phyloP scores from a whole-genome alignment of 257 asterid species.

The Gynochthodes officinalis region DNA sequence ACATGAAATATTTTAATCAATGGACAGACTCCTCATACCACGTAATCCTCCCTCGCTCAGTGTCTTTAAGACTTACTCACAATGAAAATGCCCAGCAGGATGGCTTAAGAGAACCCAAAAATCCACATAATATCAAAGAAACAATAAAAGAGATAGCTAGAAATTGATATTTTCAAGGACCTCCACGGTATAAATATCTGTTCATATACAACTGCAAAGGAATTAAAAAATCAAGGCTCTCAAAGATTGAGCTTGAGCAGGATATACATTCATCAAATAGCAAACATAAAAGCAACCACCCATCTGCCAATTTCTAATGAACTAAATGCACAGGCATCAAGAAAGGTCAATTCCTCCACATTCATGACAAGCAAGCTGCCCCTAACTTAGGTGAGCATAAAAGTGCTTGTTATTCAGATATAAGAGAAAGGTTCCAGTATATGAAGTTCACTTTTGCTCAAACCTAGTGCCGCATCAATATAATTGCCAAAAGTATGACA shows the following conservation, averaged over 20 bases:
- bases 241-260: not conserved
- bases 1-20: not conserved
- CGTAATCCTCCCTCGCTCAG: not conserved
- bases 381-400: not conserved
- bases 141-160: not conserved
- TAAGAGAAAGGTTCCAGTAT: conserved; percentile 2
- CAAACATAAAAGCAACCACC: not conserved
- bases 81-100: too few species aligned
- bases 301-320: not conserved
- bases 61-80: too few species aligned
- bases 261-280: not conserved
- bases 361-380: not conserved
- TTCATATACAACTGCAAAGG: not conserved
- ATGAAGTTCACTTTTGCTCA: not conserved
- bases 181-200: not conserved
- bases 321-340: too few species aligned
- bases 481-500: not conserved
- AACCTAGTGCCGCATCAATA: not conserved
- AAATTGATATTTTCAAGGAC: not conserved
- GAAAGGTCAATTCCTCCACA: not conserved
- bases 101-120: too few species aligned
- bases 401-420: not conserved
- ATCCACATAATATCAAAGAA: not conserved
- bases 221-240: not conserved
- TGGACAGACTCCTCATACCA: not conserved